These are phyloP conservation scores for Pseudocercospora fuligena DNA, from an alignment of 2,329 filamentous ascomycete genomes.

Conservation along the genomic window DNA sequence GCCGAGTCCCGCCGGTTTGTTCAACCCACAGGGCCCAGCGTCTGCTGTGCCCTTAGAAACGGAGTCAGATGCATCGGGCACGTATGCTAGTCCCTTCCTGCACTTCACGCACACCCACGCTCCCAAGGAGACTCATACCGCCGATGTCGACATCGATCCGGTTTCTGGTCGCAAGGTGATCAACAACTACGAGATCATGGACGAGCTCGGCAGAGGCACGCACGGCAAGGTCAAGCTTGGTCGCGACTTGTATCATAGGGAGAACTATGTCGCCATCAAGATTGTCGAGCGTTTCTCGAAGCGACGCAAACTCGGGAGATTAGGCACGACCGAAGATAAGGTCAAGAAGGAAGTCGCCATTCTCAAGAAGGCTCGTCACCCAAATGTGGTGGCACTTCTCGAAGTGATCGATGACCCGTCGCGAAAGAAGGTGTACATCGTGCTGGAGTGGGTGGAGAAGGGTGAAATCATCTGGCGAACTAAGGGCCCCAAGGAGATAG, in stretches of 20 bases:
- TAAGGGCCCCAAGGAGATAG: slow-evolving; percentile 82
- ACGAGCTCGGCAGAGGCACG: slow-evolving; percentile 92
- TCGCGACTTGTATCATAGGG: slow-evolving; percentile 69
- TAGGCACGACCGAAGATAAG: slow-evolving; percentile 74
- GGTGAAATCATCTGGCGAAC: slow-evolving; percentile 95
- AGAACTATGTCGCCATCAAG: slow-evolving; percentile 91
- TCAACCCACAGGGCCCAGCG: slow-evolving; percentile 42
- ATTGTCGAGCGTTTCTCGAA: slow-evolving; percentile 97
- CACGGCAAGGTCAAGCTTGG: slow-evolving; percentile 98
- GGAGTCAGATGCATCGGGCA: slow-evolving; percentile 44
- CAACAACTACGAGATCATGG: slow-evolving; percentile 96
- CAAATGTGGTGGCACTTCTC: slow-evolving; percentile 92
- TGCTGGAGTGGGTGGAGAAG: slow-evolving; percentile 91
- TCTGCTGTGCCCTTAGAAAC: slow-evolving; percentile 39
- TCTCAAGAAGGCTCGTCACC: slow-evolving; percentile 94
- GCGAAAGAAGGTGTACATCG: slow-evolving; percentile 97
- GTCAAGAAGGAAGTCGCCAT: slow-evolving; percentile 97
- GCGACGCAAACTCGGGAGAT: slow-evolving; percentile 81
- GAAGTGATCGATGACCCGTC: slow-evolving; percentile 98
- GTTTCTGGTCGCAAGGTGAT: slow-evolving; percentile 93
- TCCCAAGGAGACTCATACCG: slow-evolving; percentile 76
- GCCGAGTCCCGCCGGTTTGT: slow-evolving; percentile 48
- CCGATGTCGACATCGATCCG: slow-evolving; percentile 85
- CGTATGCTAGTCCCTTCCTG: slow-evolving; percentile 56
- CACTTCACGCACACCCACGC: slow-evolving; percentile 55